Evolutionary conservation across 108 stramenopile species (phyloP).

Genomic region (Cyclotella sp.): DNA sequence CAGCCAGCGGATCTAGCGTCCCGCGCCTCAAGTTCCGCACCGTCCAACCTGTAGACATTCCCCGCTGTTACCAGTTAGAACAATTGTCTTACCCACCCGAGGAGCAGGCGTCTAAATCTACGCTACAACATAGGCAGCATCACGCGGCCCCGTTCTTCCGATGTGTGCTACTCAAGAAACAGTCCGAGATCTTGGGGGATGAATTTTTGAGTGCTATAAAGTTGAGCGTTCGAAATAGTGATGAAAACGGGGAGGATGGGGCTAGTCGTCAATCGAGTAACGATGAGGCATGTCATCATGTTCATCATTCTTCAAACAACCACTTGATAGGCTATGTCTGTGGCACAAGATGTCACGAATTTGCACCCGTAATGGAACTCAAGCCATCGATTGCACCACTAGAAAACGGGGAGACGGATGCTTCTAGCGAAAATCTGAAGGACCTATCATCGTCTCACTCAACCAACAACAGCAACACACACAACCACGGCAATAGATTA

Average conservation of each 20-base stretch:
- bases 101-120: slow-evolving; percentile 82
- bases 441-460: background rate
- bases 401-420: background rate
- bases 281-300: slow-evolving; percentile 40
- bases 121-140: slow-evolving; percentile 88
- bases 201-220: background rate
- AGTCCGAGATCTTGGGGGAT: slow-evolving; percentile 17
- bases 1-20: background rate
- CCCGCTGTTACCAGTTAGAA: slow-evolving; percentile 68
- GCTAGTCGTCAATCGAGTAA: background rate
- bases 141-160: slow-evolving; percentile 87
- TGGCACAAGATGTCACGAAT: slow-evolving; percentile 40
- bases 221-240: slow-evolving; percentile 23
- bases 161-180: slow-evolving; percentile 64
- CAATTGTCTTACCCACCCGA: slow-evolving; percentile 75
- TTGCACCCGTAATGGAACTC: slow-evolving; percentile 12
- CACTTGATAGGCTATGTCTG: slow-evolving; percentile 42
- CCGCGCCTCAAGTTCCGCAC: slow-evolving; percentile 56
- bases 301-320: slow-evolving; percentile 29
- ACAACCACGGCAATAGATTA: background rate
- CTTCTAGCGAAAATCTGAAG: background rate
- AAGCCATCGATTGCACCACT: slow-evolving; percentile 3
- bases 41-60: slow-evolving; percentile 79
- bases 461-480: background rate
- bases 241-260: slow-evolving; percentile 15